Percentiles rank a stretch among this genome's conserved stretches.
phyloP scores from a whole-genome alignment of 129 eudicot species.

The Pittosporum tobira region DNA sequence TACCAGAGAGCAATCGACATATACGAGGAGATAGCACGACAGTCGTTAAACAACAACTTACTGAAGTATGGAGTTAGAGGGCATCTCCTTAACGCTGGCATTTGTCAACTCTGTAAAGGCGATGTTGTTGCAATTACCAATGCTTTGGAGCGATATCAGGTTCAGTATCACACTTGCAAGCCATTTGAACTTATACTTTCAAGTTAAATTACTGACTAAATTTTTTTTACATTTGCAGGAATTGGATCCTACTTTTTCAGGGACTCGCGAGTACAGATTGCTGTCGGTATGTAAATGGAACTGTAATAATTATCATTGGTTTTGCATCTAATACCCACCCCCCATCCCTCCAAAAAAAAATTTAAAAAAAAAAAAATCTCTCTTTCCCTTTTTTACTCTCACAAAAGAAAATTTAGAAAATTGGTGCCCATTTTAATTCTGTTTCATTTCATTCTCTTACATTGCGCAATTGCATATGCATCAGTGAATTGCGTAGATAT shows the following conservation, averaged over 20 bases:
- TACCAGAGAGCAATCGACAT: constrained; percentile 46
- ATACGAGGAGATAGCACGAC: constrained; percentile 47
- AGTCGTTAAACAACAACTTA: constrained; percentile 44
- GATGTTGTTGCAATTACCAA: constrained; percentile 50
- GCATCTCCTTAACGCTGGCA: constrained; percentile 63
- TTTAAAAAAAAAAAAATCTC: background rate
- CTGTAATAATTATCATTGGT: background rate
- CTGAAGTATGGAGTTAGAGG: constrained; percentile 64
- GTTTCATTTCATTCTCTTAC: no score
- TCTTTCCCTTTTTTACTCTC: background rate
- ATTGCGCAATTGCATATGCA: background rate
- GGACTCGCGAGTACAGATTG: constrained; percentile 50
- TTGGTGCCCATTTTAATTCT: background rate
- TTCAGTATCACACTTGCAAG: constrained; percentile 9
- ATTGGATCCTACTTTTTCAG: constrained; percentile 53
- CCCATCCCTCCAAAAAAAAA: background rate
- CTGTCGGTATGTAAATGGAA: constrained; percentile 37
- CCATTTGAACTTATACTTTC: background rate
- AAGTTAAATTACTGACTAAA: constrained; percentile 5
- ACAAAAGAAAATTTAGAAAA: no score
- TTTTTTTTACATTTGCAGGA: constrained; percentile 32
- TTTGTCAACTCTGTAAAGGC: constrained; percentile 63
- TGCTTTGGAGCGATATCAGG: constrained; percentile 65
- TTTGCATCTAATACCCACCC: background rate
- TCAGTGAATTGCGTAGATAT: background rate